These are phyloP conservation scores for Botryotinia calthae DNA, from an alignment of 2,329 filamentous ascomycete species.

Conservation along the genomic window DNA sequence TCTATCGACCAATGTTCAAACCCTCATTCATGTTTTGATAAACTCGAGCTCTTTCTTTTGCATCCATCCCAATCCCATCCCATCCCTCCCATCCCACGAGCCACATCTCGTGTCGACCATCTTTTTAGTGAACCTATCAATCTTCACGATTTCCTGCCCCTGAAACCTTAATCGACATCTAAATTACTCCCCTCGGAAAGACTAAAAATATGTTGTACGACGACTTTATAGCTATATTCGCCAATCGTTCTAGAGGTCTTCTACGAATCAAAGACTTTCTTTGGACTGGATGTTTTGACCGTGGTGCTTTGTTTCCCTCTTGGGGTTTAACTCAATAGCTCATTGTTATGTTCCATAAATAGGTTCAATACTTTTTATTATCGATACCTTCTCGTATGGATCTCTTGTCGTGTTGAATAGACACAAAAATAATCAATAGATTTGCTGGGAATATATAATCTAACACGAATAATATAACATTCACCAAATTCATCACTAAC, in stretches of 20 bases:
- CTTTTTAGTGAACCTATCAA: not conserved
- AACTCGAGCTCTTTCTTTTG: not conserved
- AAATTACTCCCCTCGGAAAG: not conserved
- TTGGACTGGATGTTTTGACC: not conserved
- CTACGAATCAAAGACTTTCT: not conserved
- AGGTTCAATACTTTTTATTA: not conserved
- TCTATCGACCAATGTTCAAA: not conserved
- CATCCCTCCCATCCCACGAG: not conserved
- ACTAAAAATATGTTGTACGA: not conserved
- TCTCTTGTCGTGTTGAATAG: not conserved
- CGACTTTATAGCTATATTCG: not conserved
- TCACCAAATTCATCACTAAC: not conserved
- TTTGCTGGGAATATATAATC: not conserved
- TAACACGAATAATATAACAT: not conserved
- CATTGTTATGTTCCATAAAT: not conserved
- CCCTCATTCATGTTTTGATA: not conserved
- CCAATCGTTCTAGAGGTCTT: conserved; percentile 11
- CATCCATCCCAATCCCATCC: not conserved
- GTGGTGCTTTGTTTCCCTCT: not conserved
- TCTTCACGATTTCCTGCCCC: not conserved
- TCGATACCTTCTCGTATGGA: not conserved
- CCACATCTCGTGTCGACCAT: not conserved
- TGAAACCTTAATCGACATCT: conserved; percentile 12
- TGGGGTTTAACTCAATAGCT: not conserved
- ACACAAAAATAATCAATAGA: not conserved